These are phyloP conservation scores for Rhodosporidiobolus odoratus DNA, from an alignment of 768 basidiomycete genomes.

Conservation along the genomic window DNA sequence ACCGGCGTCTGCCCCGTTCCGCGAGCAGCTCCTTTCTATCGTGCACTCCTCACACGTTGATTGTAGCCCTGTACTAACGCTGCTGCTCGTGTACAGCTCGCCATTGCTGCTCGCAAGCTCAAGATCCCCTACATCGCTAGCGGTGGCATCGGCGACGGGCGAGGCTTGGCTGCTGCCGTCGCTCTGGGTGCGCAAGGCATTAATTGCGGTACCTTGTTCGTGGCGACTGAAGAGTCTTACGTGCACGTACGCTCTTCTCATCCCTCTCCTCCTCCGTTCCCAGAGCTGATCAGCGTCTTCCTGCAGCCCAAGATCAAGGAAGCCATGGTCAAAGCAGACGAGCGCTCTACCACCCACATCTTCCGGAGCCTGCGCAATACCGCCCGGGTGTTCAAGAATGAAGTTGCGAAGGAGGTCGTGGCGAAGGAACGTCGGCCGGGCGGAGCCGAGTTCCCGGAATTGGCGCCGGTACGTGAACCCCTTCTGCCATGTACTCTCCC, in stretches of 20 bases:
- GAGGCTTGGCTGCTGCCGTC: constrained; percentile 74
- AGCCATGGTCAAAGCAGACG: constrained; percentile 74
- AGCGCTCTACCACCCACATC: constrained; percentile 72
- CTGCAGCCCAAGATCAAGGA: constrained; percentile 84
- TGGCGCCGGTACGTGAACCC: constrained; percentile 19
- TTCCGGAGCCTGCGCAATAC: constrained; percentile 64
- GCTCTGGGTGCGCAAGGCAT: constrained; percentile 68
- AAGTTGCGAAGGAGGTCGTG: constrained; percentile 72
- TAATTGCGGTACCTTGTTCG: constrained; percentile 89
- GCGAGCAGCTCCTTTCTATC: no score
- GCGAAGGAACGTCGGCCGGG: constrained; percentile 70
- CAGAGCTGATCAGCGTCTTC: constrained; percentile 45
- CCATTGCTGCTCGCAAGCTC: constrained; percentile 72
- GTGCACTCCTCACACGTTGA: no score
- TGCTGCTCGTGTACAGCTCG: no score
- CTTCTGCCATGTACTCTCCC: background rate
- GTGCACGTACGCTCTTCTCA: constrained; percentile 15
- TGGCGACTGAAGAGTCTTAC: constrained; percentile 81
- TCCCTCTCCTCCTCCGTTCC: background rate
- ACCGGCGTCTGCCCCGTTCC: no score
- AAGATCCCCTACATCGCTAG: constrained; percentile 82
- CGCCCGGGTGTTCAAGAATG: constrained; percentile 40
- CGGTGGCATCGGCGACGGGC: constrained; percentile 80
- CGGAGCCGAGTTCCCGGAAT: constrained; percentile 71
- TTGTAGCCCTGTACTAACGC: no score